phyloP scores from a whole-genome alignment of 1,284 basidiomycete species.

The Sanguinoderma infundibulare region DNA sequence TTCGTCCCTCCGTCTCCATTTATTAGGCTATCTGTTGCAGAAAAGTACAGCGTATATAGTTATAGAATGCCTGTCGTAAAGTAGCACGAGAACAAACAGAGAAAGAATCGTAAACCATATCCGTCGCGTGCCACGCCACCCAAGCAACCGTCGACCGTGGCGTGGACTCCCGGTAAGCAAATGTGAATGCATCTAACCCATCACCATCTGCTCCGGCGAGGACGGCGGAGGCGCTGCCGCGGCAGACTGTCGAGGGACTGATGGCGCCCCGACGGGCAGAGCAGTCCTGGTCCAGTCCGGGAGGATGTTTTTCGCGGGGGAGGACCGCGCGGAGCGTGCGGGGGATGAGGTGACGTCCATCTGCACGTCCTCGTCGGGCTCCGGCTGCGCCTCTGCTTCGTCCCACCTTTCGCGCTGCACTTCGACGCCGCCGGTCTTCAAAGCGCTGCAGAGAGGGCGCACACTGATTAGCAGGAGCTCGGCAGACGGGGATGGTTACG shows the following conservation, averaged over 20 bases:
- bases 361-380: conserved; percentile 41
- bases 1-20: background rate
- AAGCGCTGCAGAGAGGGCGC: conserved; percentile 48
- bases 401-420: conserved; percentile 86
- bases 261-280: conserved; percentile 64
- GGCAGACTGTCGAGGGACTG: conserved; percentile 43
- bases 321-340: conserved; percentile 24
- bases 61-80: conserved; percentile 21
- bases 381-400: conserved; percentile 53
- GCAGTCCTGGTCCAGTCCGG: conserved; percentile 82
- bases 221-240: conserved; percentile 22
- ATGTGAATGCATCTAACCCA: conserved; percentile 20
- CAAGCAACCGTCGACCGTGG: background rate
- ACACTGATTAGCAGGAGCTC: background rate
- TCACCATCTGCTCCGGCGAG: conserved; percentile 36
- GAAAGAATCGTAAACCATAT: background rate
- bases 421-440: conserved; percentile 87
- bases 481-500: background rate
- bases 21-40: conserved; percentile 5
- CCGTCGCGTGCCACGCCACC: no score
- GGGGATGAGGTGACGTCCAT: conserved; percentile 28
- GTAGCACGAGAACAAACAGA: conserved; percentile 12
- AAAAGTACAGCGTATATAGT: conserved; percentile 27
- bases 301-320: conserved; percentile 47
- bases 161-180: background rate